Base-by-base conservation (phyloP, 345 rosid genomes). In the Arabis alpina region DNA sequence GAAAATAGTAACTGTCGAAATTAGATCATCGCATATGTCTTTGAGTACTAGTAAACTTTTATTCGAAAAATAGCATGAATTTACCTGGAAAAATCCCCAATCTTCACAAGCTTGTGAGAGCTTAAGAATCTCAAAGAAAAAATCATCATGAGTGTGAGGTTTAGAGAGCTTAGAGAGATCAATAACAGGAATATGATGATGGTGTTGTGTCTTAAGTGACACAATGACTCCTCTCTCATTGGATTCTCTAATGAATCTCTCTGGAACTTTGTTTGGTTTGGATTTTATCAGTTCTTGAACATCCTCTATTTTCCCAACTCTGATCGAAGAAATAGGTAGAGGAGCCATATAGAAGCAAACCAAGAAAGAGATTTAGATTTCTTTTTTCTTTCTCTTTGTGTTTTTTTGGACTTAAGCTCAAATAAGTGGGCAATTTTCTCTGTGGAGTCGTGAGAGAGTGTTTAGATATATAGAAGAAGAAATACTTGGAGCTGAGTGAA, bases 41-140 rank as follows among this genome's bases (percentile, higher is more conserved):
- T 71, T 19, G 8, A 52, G 4, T 24, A 10, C 9, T 34, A 34
- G 8, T 34, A 34, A 34, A 34, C 8, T 6, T 34, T 32, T 34
- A 5, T 34, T 16, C 32, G n/a, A 19, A 32, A 51, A 47, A 15
- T 39, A 10, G 19, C 36, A 45, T 12, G 54, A 67, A 27, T 4
- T 25, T 71, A 90, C 98, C 97, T 93, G 97, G 59, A 93, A 93
- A 75, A 93, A 90, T 30, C 98, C 96, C 98, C 98, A 93, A 28
- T 90, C 91, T 68, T 87, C 79, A 80, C 94, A 87, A 66, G 98
- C 98, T 70, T 79, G 81, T 19, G 77, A 76, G 41, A 93, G 86
- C 58, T 79, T 68, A 51, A 71, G 55, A 57, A 82, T 71, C 77
- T 86, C 91, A 43, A 24, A 53, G 37, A 61, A 12, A 57, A 53